Conservation (phyloP, 2,329 filamentous ascomycete species). For the Penicillium fuscoglaucum region DNA sequence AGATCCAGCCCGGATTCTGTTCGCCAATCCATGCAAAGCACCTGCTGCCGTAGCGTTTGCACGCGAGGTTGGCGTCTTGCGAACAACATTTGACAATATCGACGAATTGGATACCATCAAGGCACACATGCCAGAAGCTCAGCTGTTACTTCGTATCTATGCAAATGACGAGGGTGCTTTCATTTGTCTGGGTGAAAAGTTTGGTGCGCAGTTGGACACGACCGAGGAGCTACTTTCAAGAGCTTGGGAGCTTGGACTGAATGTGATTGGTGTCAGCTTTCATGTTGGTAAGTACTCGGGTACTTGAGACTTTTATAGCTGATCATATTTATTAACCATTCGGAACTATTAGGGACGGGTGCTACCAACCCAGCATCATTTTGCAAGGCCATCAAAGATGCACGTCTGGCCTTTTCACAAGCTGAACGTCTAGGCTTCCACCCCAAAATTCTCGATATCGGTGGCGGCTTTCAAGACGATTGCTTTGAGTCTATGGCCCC, state of each 20-base stretch:
- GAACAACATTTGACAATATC: conserved; percentile 32
- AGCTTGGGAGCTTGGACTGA: conserved; percentile 25
- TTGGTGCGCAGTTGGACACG: conserved; percentile 25
- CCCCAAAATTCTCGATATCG: conserved; percentile 28
- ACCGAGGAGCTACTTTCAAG: conserved; percentile 18
- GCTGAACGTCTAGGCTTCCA: conserved; percentile 17
- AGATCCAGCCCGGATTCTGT: conserved; percentile 28
- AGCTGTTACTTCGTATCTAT: conserved; percentile 28
- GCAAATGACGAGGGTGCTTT: conserved; percentile 19
- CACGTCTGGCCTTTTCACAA: conserved; percentile 18
- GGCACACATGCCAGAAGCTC: conserved; percentile 18
- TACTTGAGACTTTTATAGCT: background rate
- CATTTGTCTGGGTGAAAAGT: conserved; percentile 21
- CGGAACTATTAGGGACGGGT: conserved; percentile 13
- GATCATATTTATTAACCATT: background rate
- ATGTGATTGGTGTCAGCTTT: conserved; percentile 32
- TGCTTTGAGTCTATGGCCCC: conserved; percentile 25
- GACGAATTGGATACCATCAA: conserved; percentile 32
- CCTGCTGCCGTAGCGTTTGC: conserved; percentile 23
- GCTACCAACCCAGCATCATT: conserved; percentile 22
- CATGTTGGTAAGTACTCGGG: conserved; percentile 27
- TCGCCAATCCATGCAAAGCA: conserved; percentile 32
- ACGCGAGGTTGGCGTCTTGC: conserved; percentile 14
- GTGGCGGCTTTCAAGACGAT: conserved; percentile 28
- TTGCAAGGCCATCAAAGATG: conserved; percentile 20